Base-by-base conservation (phyloP, 1,284 basidiomycete species). In the Porodaedalea pini region DNA sequence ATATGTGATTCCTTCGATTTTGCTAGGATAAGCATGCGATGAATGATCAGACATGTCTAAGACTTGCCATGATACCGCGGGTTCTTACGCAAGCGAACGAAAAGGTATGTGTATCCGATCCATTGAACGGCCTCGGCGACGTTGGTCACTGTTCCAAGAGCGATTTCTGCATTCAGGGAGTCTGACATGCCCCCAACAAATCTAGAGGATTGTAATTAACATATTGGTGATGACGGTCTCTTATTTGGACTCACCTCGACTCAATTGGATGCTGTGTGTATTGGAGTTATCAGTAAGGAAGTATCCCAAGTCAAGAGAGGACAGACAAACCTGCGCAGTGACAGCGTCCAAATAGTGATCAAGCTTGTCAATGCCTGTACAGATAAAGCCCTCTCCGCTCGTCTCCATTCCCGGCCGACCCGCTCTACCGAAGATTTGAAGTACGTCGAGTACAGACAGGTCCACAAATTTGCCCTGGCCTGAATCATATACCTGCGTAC, bases 31-130 rank as follows among this genome's bases (percentile, higher is more conserved):
- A 44, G 32, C 37, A n/a, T 47, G 31, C 8, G 31, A 31, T 11
- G 15, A 27, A 17, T 11, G 11, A 15, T 39, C 13, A n/a, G n/a
- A 51, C 19, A 15, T 11, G 21, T 3, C 27, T 31, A 62, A 7
- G 32, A 68, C 76, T 59, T 64, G 90, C 92, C 94, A 67, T 99
- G 99, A 53, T 91, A 78, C 63, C 90, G 84, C 0, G 96, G 97
- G 63, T 97, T 97, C 68, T 90, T 91, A 54, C 85, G 81, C 94
- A 99, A 97, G 44, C 97, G 84, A 1, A 98, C 96, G 68, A 93
- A 95, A 23, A 99, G 81, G 70, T 98, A 99, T 0, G 97, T 99
- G 69, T 98, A 99, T 10, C 95, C 92, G 43, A 99, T 78, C 98
- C 97, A 99, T 59, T 88, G 87, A 5, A 98, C 86, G 13, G 88